These are phyloP conservation scores for Cairneyella variabilis DNA, from an alignment of 495 filamentous ascomycete genomes.

Conservation along the genomic window DNA sequence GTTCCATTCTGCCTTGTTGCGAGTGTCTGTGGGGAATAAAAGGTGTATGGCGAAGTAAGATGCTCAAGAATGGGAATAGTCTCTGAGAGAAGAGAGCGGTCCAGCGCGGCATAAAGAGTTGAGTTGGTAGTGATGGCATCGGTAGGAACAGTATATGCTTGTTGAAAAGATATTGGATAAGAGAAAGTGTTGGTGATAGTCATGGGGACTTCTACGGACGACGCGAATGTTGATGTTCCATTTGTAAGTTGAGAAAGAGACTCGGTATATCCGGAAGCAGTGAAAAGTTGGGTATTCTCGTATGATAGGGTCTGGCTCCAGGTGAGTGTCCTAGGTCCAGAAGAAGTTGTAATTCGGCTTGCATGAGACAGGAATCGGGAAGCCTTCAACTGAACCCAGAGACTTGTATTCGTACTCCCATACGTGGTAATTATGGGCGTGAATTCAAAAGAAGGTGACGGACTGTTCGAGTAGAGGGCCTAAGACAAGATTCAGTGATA, in stretches of 20 bases:
- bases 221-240: constrained; percentile 1
- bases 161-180: constrained; percentile 5
- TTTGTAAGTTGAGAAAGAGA: constrained; percentile 5
- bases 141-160: not conserved
- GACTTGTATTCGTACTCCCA: not conserved
- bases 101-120: not conserved
- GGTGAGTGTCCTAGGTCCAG: not conserved
- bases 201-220: not conserved
- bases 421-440: not conserved
- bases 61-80: constrained; percentile 10
- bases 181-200: constrained; percentile 6
- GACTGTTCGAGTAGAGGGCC: not conserved
- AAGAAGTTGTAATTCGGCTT: constrained; percentile 9
- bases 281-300: constrained; percentile 6
- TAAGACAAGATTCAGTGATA: not conserved
- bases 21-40: not conserved
- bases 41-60: constrained; percentile 1
- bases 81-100: not conserved
- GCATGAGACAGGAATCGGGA: constrained; percentile 3
- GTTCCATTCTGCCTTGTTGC: constrained; percentile 9
- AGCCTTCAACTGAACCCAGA: not conserved
- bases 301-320: constrained; percentile 8
- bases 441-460: not conserved
- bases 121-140: constrained; percentile 3
- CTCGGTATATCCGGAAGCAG: not conserved